phyloP scores from a whole-genome alignment of 2,329 filamentous ascomycete species.

The Periglandula ipomoeae region DNA sequence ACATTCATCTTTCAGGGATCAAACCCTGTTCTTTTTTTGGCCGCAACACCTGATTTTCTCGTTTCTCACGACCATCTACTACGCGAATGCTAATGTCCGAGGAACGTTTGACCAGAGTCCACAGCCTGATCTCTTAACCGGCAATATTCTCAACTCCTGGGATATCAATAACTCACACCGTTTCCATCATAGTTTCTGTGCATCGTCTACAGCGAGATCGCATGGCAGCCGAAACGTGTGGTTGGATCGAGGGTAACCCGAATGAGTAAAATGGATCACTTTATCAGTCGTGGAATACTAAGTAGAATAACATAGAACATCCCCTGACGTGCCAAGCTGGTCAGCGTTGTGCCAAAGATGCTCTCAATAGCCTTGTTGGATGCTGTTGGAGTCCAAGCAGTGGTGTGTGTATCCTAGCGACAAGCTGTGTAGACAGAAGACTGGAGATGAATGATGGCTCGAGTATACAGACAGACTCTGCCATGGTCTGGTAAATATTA shows the following conservation, averaged over 20 bases:
- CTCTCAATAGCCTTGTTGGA: slow-evolving; percentile 10
- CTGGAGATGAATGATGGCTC: neutral
- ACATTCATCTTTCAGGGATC: too few species aligned
- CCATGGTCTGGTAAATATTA: slow-evolving; percentile 9
- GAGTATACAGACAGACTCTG: neutral
- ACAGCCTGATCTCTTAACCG: too few species aligned
- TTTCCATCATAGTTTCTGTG: neutral
- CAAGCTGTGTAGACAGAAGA: slow-evolving; percentile 10
- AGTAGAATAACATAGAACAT: slow-evolving; percentile 4
- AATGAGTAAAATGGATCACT: slow-evolving; percentile 3
- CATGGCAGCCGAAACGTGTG: slow-evolving; percentile 10
- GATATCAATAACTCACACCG: too few species aligned
- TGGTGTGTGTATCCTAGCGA: slow-evolving; percentile 10
- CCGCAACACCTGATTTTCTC: too few species aligned
- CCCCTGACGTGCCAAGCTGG: slow-evolving; percentile 12
- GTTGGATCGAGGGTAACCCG: slow-evolving; percentile 14
- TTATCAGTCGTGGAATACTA: neutral
- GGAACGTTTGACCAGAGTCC: too few species aligned
- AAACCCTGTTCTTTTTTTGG: too few species aligned
- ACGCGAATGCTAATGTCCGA: too few species aligned
- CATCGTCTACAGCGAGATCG: neutral
- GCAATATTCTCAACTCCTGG: too few species aligned
- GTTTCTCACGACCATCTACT: too few species aligned
- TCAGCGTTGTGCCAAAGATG: slow-evolving; percentile 13
- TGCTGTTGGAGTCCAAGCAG: slow-evolving; percentile 12